A percentile compares a stretch with the other conserved stretches of the same genome.
These are phyloP conservation scores for Cercis canadensis DNA, from an alignment of 306 rosid genomes.

Conservation along the genomic window DNA sequence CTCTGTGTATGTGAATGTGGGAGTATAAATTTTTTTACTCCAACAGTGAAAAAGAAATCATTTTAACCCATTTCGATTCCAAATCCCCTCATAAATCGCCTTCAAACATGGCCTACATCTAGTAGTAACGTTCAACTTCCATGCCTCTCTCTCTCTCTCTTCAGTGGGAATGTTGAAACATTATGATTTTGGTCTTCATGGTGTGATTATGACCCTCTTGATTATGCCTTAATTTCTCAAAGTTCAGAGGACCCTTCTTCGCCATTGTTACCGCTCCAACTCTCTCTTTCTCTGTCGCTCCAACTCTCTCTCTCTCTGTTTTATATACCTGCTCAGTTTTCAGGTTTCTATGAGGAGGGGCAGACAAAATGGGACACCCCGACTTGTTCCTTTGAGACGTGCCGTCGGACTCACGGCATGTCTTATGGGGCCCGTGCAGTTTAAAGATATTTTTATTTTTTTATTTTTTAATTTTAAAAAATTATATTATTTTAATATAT, in stretches of 20 bases:
- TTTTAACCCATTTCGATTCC: conserved; percentile 49
- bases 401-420: no score
- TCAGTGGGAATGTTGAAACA: conserved; percentile 12
- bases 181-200: conserved; percentile 15
- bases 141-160: conserved; percentile 9
- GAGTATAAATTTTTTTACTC: conserved; percentile 30
- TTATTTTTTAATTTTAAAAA: no score
- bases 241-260: background rate
- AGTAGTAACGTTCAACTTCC: conserved; percentile 44
- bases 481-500: no score
- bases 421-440: no score
- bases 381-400: no score
- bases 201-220: background rate
- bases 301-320: no score
- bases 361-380: no score
- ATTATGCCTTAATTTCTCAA: background rate
- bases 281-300: no score
- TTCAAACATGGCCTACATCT: conserved; percentile 27
- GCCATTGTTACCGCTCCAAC: background rate
- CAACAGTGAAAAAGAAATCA: conserved; percentile 9
- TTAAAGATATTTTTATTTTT: no score
- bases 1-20: background rate
- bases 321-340: no score
- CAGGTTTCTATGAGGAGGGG: no score
- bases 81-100: conserved; percentile 52